Evolutionary conservation across 805 yeast species (phyloP), one percentile per base, ranked within the genome.

Genomic region (Kuraishia borneana): DNA sequence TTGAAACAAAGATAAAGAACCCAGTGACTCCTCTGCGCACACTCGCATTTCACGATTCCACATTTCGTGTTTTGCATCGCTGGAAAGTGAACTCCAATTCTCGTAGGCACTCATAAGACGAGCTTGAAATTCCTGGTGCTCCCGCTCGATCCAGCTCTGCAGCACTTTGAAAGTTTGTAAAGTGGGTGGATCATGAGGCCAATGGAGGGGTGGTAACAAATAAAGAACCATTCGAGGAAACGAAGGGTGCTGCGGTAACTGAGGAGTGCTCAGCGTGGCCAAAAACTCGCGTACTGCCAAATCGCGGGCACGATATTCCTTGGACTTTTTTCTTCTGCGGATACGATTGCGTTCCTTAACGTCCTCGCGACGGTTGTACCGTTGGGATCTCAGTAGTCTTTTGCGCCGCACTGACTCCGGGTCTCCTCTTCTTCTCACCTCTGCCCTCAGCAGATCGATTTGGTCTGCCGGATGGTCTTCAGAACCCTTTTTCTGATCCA

Each of bases 141-240:
- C 25, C 14, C 10, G 39, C 30, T 21, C 41, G 16, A 26, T 9
- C 27, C 16, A 38, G 21, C 51, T 32, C 48, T 47, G 48, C 20
- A 68, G 40, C 12, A 51, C 49, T 32, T 58, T 53, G 35, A 55
- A 61, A 1, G 72, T 65, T 41, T 65, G 68, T 33, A 53, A 44
- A 2, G 70, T 66, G 13, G 75, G 75, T 2, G 72, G 72, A 36
- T 65, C 72, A 35, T 63, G 64, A 0, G 76, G 76, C 76, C 76
- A 70, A 14, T 51, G 48, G 7, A 49, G 39, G 3, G 71, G 63
- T 1, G 68, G 59, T 2, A 68, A 43, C 41, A 69, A 68, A 38
- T 59, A 68, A 5, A 70, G 45, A 8, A 68, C 71, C 46, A 69
- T 45, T 44, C 68, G 48, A 10, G 75, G 70, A 46, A 70, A 70